Evolutionary conservation across 768 basidiomycete species (phyloP).

Genomic region (Rickenella mellea): DNA sequence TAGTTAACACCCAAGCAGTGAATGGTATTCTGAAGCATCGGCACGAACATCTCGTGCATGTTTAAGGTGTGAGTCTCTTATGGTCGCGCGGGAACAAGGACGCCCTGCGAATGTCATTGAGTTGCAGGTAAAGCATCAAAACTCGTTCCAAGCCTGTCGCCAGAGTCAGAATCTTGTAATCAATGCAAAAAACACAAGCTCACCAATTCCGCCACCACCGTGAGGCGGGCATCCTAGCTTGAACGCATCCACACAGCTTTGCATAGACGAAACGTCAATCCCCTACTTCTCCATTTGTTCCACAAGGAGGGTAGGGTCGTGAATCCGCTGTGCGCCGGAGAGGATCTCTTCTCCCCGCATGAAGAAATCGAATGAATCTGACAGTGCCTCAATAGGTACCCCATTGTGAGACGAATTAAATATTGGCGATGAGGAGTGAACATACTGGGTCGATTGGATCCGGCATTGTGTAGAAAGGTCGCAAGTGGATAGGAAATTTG

Average conservation of each 20-base stretch:
- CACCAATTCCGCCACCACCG: conserved; percentile 41
- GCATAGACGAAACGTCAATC: conserved; percentile 33
- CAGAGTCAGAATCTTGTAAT: background rate
- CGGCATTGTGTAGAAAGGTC: conserved; percentile 52
- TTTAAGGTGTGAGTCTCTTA: too few species aligned
- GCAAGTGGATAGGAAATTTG: conserved; percentile 40
- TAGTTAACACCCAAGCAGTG: too few species aligned
- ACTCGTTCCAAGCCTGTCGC: conserved; percentile 29
- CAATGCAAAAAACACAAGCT: background rate
- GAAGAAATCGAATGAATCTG: conserved; percentile 50
- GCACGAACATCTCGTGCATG: too few species aligned
- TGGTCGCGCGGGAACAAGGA: conserved; percentile 42
- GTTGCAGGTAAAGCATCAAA: conserved; percentile 41
- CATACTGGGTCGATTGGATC: conserved; percentile 28
- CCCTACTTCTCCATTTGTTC: conserved; percentile 25
- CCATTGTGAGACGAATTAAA: background rate
- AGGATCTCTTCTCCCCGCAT: conserved; percentile 48
- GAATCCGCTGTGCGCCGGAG: conserved; percentile 43
- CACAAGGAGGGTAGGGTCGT: conserved; percentile 32
- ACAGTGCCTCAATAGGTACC: conserved; percentile 17
- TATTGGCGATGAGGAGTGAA: background rate
- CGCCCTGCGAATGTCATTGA: conserved; percentile 34
- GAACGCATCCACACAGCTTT: conserved; percentile 41
- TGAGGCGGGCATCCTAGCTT: conserved; percentile 39
- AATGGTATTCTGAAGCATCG: too few species aligned